phyloP scores from a whole-genome alignment of 1,284 basidiomycete genomes.

The Tylopilus sp. region DNA sequence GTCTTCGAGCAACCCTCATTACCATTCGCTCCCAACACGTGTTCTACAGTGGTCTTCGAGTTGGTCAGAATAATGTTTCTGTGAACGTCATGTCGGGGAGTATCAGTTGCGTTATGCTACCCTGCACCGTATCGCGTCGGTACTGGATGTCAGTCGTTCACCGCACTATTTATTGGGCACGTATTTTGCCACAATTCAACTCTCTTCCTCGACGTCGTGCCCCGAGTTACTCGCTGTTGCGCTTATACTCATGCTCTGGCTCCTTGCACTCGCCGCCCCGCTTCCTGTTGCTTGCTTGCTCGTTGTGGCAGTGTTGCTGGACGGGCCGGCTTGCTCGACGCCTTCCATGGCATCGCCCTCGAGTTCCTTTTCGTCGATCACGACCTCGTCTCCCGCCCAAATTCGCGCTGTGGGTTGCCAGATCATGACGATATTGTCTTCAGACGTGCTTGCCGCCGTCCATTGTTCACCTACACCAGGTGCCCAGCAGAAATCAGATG shows the following conservation, averaged over 20 bases:
- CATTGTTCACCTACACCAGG: slow-evolving; percentile 70
- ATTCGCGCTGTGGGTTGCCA: slow-evolving; percentile 87
- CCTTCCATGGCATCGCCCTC: slow-evolving; percentile 75
- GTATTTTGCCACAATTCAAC: slow-evolving; percentile 27
- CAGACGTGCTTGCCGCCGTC: slow-evolving; percentile 73
- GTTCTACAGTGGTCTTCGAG: slow-evolving; percentile 62
- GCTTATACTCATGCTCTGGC: slow-evolving; percentile 51
- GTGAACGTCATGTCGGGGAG: slow-evolving; percentile 30
- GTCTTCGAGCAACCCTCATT: slow-evolving; percentile 24
- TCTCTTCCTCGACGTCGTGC: slow-evolving; percentile 37
- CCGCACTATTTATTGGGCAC: slow-evolving; percentile 14
- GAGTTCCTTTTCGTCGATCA: slow-evolving; percentile 71
- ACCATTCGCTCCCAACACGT: slow-evolving; percentile 4
- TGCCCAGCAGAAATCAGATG: slow-evolving; percentile 83
- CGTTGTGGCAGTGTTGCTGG: slow-evolving; percentile 18
- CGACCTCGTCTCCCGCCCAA: slow-evolving; percentile 79
- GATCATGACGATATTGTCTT: slow-evolving; percentile 84
- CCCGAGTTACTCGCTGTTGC: slow-evolving; percentile 44
- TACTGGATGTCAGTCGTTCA: slow-evolving; percentile 1
- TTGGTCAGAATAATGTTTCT: slow-evolving; percentile 61
- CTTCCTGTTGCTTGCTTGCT: slow-evolving; percentile 24
- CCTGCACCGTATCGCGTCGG: slow-evolving; percentile 11
- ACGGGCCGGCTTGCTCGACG: slow-evolving; percentile 42
- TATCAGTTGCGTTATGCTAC: slow-evolving; percentile 2
- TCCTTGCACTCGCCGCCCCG: slow-evolving; percentile 36